Evolutionary conservation across 139 green algal species (phyloP).

Genomic region (Dunaliella primolecta): DNA sequence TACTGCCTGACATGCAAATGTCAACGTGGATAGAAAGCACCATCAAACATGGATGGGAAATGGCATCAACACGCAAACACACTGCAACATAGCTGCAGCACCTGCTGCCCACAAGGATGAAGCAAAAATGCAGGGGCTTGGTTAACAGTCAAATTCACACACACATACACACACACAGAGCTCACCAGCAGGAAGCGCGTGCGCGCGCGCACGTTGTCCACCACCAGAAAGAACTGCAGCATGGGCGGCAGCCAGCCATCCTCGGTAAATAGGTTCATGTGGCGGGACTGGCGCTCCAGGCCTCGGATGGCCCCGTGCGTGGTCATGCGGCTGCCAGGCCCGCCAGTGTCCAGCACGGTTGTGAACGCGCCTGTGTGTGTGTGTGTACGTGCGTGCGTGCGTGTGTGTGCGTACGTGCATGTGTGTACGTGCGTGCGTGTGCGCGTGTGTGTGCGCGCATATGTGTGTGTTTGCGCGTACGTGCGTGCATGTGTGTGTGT

Average conservation of each 20-base stretch:
- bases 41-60: too few relatives aligned
- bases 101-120: too few relatives aligned
- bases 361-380: not conserved
- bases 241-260: conserved; percentile 40
- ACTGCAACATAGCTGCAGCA: too few relatives aligned
- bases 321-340: conserved; percentile 4
- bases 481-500: too few relatives aligned
- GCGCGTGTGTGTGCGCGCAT: too few relatives aligned
- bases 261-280: conserved; percentile 47
- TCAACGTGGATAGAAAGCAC: too few relatives aligned
- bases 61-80: too few relatives aligned
- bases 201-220: conserved; percentile 18
- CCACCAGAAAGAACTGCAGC: conserved; percentile 53
- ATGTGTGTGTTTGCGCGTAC: too few relatives aligned
- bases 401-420: not conserved
- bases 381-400: not conserved
- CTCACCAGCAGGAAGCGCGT: conserved; percentile 36
- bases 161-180: not conserved
- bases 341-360: conserved; percentile 2
- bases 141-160: not conserved
- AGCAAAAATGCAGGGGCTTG: too few relatives aligned
- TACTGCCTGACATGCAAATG: too few relatives aligned
- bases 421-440: too few relatives aligned
- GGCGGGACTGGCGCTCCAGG: conserved; percentile 6
- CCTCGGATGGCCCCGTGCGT: conserved; percentile 7